Evolutionary conservation across 768 basidiomycete species (phyloP).

Genomic region (Suillus plorans): DNA sequence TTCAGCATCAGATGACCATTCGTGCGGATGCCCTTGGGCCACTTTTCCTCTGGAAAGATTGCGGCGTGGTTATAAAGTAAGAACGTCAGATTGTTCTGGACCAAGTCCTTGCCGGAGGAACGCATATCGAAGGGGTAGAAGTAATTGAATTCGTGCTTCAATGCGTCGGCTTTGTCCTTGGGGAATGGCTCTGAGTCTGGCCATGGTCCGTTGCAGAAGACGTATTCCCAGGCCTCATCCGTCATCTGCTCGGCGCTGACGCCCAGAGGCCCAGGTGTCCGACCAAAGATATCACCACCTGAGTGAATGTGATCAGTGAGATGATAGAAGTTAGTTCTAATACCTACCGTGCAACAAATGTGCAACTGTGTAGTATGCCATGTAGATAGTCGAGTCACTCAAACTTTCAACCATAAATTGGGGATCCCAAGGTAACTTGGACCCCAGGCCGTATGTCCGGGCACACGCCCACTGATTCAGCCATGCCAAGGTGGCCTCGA

Average conservation of each 20-base stretch:
- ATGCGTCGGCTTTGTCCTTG: conserved; percentile 73
- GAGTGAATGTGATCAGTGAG: background rate
- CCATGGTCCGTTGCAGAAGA: conserved; percentile 78
- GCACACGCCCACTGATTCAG: conserved; percentile 99
- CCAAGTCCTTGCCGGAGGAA: conserved; percentile 96
- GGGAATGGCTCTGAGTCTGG: conserved; percentile 65
- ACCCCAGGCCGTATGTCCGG: conserved; percentile 94
- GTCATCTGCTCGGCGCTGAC: conserved; percentile 92
- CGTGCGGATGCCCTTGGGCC: conserved; percentile 89
- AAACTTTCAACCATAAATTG: conserved; percentile 95
- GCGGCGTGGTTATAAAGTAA: conserved; percentile 94
- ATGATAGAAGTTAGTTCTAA: background rate
- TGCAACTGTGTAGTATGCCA: conserved; percentile 95
- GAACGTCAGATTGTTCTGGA: conserved; percentile 95
- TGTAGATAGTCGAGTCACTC: conserved; percentile 98
- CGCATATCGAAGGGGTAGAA: conserved; percentile 99
- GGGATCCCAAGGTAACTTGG: conserved; percentile 94
- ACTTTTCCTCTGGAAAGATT: conserved; percentile 81
- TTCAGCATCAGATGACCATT: conserved; percentile 98
- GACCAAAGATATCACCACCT: conserved; percentile 79
- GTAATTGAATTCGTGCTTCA: conserved; percentile 92
- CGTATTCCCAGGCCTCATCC: conserved; percentile 96
- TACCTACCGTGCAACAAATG: conserved; percentile 85
- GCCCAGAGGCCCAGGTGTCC: conserved; percentile 75
- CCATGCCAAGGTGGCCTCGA: conserved; percentile 92